Conservation (phyloP, 345 rosid genomes). For the Rhodamnia argentea region DNA sequence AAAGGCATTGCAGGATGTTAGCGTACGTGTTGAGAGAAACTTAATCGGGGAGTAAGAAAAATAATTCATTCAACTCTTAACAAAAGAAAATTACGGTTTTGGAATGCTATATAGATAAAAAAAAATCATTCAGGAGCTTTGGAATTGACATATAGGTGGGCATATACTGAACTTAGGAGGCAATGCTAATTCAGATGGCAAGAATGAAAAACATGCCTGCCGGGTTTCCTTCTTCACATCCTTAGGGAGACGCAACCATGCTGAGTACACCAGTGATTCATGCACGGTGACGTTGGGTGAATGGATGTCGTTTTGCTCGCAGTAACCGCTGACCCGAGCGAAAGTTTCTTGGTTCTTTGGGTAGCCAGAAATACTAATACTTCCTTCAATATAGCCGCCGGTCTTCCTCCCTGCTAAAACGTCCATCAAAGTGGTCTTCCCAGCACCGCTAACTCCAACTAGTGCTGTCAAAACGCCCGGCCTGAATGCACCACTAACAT, state of each 20-base stretch:
- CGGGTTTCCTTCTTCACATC: slow-evolving; percentile 25
- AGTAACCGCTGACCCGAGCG: slow-evolving; percentile 69
- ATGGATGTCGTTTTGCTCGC: slow-evolving; percentile 82
- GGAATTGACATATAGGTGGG: not conserved
- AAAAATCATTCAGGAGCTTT: not conserved
- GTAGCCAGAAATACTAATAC: slow-evolving; percentile 60
- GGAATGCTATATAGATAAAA: not conserved
- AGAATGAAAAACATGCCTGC: slow-evolving; percentile 15
- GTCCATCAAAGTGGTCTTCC: slow-evolving; percentile 83
- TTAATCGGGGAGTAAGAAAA: not conserved
- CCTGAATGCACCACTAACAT: slow-evolving; percentile 70
- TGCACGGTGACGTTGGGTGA: slow-evolving; percentile 65
- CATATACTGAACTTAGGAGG: not conserved
- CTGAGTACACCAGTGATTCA: slow-evolving; percentile 67
- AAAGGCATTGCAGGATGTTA: not conserved
- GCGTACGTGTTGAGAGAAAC: no score
- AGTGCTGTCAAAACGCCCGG: slow-evolving; percentile 73
- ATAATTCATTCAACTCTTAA: not conserved
- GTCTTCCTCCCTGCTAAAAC: slow-evolving; percentile 71
- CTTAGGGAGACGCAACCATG: slow-evolving; percentile 64
- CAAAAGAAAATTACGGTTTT: not conserved
- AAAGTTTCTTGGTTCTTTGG: slow-evolving; percentile 70
- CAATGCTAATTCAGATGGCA: not conserved
- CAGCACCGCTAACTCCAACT: slow-evolving; percentile 83
- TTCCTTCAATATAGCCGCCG: slow-evolving; percentile 60